Evolutionary conservation across 169 alveolate genomes (phyloP).

Genomic region (Eimeria praecox): DNA sequence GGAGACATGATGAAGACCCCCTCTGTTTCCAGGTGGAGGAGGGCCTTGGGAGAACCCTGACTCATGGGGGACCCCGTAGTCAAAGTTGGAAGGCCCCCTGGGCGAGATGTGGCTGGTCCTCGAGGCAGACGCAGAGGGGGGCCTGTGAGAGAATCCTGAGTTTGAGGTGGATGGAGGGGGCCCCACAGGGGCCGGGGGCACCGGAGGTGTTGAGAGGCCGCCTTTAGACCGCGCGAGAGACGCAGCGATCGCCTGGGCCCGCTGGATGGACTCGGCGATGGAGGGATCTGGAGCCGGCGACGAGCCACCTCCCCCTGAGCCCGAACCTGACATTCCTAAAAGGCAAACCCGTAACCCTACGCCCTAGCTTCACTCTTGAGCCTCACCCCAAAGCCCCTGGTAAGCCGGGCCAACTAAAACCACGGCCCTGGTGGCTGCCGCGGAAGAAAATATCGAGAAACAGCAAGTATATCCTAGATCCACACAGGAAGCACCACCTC

Average conservation of each 20-base stretch:
- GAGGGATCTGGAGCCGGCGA: constrained; percentile 67
- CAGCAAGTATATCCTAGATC: not conserved
- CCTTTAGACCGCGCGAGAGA: constrained; percentile 73
- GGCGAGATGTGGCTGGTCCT: constrained; percentile 51
- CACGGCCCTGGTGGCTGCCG: not conserved
- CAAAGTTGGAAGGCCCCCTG: constrained; percentile 54
- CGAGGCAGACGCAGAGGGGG: constrained; percentile 59
- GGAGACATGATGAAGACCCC: constrained; percentile 14
- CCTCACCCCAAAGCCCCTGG: not conserved
- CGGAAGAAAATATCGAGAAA: not conserved
- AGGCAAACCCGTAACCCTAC: not conserved
- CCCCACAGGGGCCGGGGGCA: constrained; percentile 29
- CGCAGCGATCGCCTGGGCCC: constrained; percentile 74
- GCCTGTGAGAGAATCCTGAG: constrained; percentile 61
- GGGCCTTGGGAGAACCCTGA: constrained; percentile 58
- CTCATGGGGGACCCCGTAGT: constrained; percentile 54
- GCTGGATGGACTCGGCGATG: constrained; percentile 66
- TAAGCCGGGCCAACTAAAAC: not conserved
- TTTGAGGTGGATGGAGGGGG: constrained; percentile 24
- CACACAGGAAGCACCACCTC: not conserved
- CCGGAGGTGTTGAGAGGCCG: constrained; percentile 46
- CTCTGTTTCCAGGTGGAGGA: constrained; percentile 7
- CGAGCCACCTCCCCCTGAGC: constrained; percentile 45
- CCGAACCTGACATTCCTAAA: constrained; percentile 57
- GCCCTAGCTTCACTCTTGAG: not conserved